Evolutionary conservation across 2,329 filamentous ascomycete species (phyloP).

Genomic region (Corinectria fuckeliana): DNA sequence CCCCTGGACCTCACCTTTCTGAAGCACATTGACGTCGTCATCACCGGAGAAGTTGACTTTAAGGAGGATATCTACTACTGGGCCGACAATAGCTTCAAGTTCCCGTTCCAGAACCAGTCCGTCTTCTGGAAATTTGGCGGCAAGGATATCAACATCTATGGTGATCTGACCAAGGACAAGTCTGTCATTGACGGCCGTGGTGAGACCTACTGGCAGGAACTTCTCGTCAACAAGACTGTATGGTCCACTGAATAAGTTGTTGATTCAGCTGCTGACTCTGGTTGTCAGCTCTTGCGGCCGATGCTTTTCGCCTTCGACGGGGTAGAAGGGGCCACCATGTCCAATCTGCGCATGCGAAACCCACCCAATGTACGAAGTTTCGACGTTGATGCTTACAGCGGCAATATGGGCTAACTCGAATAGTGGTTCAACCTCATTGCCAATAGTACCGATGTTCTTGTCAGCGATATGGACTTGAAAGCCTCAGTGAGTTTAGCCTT

Average conservation of each 20-base stretch:
- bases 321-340: slow-evolving; percentile 60
- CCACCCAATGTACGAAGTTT: slow-evolving; percentile 46
- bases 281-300: slow-evolving; percentile 27
- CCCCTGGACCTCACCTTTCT: slow-evolving; percentile 71
- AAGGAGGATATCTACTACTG: slow-evolving; percentile 73
- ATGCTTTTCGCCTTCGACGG: slow-evolving; percentile 33
- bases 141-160: slow-evolving; percentile 66
- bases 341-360: slow-evolving; percentile 66
- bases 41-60: slow-evolving; percentile 64
- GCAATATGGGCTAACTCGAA: background rate
- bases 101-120: slow-evolving; percentile 69
- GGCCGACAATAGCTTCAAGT: slow-evolving; percentile 68
- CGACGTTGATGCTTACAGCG: background rate
- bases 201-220: slow-evolving; percentile 34
- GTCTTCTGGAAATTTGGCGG: slow-evolving; percentile 43
- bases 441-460: slow-evolving; percentile 69
- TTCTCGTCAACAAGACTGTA: slow-evolving; percentile 27
- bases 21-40: slow-evolving; percentile 66
- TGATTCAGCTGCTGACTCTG: slow-evolving; percentile 55
- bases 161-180: slow-evolving; percentile 68
- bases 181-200: slow-evolving; percentile 63
- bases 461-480: slow-evolving; percentile 66
- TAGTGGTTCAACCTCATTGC: slow-evolving; percentile 63
- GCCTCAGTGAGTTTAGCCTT: slow-evolving; percentile 48
- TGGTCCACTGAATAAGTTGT: slow-evolving; percentile 52